Percentiles rank a stretch among this genome's conserved stretches.
Evolutionary conservation across 176 grass and related monocot species (phyloP).

Genomic region (Carex littledalei): DNA sequence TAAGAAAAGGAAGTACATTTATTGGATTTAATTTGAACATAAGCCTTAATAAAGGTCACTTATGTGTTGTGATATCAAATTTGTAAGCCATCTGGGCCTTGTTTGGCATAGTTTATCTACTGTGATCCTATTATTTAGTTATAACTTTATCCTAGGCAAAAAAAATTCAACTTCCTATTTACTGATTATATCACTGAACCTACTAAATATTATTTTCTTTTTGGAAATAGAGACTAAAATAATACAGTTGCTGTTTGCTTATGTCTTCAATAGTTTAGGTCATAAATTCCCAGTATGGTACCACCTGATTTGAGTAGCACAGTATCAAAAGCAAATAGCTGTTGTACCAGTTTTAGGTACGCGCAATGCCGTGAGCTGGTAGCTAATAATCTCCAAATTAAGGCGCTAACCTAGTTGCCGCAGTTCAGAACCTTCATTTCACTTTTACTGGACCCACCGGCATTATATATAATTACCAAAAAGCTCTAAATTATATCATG

Average conservation of each 20-base stretch:
- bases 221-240: not conserved
- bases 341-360: conserved; percentile 1
- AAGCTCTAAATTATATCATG: conserved; percentile 44
- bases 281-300: not conserved
- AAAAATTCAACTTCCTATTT: not conserved
- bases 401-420: not conserved
- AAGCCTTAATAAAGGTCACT: not conserved
- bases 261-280: not conserved
- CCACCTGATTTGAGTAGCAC: not conserved
- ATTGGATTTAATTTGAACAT: not conserved
- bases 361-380: not conserved
- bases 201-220: not conserved
- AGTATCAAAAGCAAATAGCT: not conserved
- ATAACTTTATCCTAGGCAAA: not conserved
- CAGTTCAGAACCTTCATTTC: not conserved
- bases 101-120: not conserved
- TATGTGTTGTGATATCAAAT: not conserved
- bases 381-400: not conserved
- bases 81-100: not conserved
- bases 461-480: conserved; percentile 3
- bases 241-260: not conserved
- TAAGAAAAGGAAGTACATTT: not conserved
- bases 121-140: not conserved
- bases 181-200: not conserved
- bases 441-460: not conserved